Evolutionary conservation across 2,329 filamentous ascomycete genomes (phyloP).

Genomic region (Sodiomyces alkalinus): DNA sequence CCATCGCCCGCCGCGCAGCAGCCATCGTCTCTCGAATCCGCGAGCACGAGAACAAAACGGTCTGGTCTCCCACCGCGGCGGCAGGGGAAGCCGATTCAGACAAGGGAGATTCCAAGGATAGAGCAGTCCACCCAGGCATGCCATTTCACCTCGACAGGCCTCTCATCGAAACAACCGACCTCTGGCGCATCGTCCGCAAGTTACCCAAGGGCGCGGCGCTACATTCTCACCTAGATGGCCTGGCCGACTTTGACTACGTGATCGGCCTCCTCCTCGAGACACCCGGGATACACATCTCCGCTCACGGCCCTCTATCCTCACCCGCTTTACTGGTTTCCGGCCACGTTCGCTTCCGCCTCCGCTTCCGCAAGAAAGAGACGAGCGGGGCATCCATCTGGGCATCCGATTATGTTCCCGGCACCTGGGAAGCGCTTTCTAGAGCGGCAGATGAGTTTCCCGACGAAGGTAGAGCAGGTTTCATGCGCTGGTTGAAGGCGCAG

Average conservation of each 20-base stretch:
- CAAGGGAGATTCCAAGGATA: conserved; percentile 35
- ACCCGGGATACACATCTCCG: conserved; percentile 51
- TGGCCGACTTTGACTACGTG: conserved; percentile 65
- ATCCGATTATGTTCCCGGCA: conserved; percentile 37
- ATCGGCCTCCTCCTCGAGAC: conserved; percentile 51
- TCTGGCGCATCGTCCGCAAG: conserved; percentile 62
- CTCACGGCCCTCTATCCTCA: conserved; percentile 34
- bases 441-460: conserved; percentile 57
- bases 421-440: conserved; percentile 33
- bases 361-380: conserved; percentile 26
- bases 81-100: too few relatives aligned
- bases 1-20: conserved; percentile 56
- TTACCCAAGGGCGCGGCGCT: conserved; percentile 73
- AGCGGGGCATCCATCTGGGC: conserved; percentile 38
- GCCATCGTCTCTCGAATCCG: conserved; percentile 61
- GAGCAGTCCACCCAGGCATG: conserved; percentile 62
- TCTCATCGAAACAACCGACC: conserved; percentile 58
- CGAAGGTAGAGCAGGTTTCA: conserved; percentile 50
- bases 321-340: conserved; percentile 32
- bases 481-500: conserved; percentile 54
- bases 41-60: conserved; percentile 50
- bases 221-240: conserved; percentile 70
- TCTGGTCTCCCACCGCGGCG: conserved; percentile 62
- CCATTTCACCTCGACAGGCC: conserved; percentile 68
- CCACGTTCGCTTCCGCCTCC: conserved; percentile 45